These are phyloP conservation scores for Diaporthe sp. DNA, from an alignment of 2,329 filamentous ascomycete genomes.

Conservation along the genomic window DNA sequence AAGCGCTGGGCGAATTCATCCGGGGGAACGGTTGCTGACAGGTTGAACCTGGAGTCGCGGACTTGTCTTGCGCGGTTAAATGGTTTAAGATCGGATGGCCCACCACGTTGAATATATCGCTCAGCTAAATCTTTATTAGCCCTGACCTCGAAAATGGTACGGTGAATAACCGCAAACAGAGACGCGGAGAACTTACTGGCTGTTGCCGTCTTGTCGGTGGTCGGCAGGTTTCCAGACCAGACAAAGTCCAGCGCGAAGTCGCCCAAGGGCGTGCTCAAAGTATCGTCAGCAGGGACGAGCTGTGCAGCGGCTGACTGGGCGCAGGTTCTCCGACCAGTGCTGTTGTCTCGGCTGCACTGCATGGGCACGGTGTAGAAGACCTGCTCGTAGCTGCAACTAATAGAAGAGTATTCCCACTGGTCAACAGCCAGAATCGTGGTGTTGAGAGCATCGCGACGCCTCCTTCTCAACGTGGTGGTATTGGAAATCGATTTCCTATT, in stretches of 20 bases:
- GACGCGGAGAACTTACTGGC: slow-evolving; percentile 4
- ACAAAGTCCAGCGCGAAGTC: slow-evolving; percentile 32
- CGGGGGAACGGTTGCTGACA: slow-evolving; percentile 16
- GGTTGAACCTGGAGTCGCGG: slow-evolving; percentile 16
- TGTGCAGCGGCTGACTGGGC: slow-evolving; percentile 1
- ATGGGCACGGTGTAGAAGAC: slow-evolving; percentile 33
- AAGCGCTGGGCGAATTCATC: slow-evolving; percentile 33
- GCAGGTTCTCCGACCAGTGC: not conserved
- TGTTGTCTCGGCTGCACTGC: slow-evolving; percentile 22
- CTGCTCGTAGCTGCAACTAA: slow-evolving; percentile 38
- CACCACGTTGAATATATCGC: slow-evolving; percentile 25
- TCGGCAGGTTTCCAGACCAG: slow-evolving; percentile 25
- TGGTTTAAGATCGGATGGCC: not conserved
- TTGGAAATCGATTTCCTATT: slow-evolving; percentile 22
- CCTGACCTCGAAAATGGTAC: not conserved
- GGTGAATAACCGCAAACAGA: not conserved
- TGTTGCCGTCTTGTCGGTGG: not conserved
- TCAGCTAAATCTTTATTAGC: slow-evolving; percentile 24
- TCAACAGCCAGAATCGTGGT: not conserved
- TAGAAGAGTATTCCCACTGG: slow-evolving; percentile 39
- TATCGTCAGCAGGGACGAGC: not conserved
- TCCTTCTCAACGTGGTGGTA: not conserved
- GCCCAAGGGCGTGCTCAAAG: slow-evolving; percentile 17
- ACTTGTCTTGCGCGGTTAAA: not conserved
- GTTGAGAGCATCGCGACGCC: not conserved